Percentiles rank a stretch among this genome's conserved stretches.
These are phyloP conservation scores for Lachancea fermentati DNA, from an alignment of 805 yeast genomes.

Conservation along the genomic window DNA sequence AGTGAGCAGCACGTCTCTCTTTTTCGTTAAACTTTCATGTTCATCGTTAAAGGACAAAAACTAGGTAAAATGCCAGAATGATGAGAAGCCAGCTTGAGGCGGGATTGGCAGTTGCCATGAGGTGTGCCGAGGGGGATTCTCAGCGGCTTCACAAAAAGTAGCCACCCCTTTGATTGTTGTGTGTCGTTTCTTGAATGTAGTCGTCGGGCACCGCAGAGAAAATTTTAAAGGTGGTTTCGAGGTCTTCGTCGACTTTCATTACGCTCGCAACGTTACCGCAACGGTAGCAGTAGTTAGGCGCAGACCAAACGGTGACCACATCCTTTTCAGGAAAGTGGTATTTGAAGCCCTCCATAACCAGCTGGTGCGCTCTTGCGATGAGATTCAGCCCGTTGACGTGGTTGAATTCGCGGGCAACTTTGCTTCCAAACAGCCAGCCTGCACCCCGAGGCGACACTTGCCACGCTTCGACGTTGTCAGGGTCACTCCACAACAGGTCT, in stretches of 20 bases:
- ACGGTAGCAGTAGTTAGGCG: slow-evolving; percentile 94
- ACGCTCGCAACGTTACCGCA: slow-evolving; percentile 99
- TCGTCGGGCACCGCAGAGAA: slow-evolving; percentile 95
- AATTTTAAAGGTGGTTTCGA: slow-evolving; percentile 85
- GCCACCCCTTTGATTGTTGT: slow-evolving; percentile 32
- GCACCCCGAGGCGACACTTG: slow-evolving; percentile 98
- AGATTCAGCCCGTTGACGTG: slow-evolving; percentile 84
- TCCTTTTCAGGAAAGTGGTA: slow-evolving; percentile 95
- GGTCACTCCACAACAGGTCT: slow-evolving; percentile 96
- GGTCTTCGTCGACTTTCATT: slow-evolving; percentile 86
- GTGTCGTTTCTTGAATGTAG: slow-evolving; percentile 30
- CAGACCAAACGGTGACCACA: slow-evolving; percentile 97
- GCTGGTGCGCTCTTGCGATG: slow-evolving; percentile 95
- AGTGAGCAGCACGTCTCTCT: not conserved
- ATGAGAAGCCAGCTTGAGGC: too few species aligned
- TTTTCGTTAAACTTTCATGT: not conserved
- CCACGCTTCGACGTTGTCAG: slow-evolving; percentile 97
- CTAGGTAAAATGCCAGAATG: not conserved
- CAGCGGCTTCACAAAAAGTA: slow-evolving; percentile 30
- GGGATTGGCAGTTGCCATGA: too few species aligned
- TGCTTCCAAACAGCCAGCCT: slow-evolving; percentile 94
- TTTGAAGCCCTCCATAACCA: slow-evolving; percentile 97
- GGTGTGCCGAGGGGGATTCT: too few species aligned
- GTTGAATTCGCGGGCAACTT: slow-evolving; percentile 92
- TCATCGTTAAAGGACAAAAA: not conserved